Evolutionary conservation across 371 early-diverging fungal genomes (phyloP).

Genomic region (Mucor velutinosus): DNA sequence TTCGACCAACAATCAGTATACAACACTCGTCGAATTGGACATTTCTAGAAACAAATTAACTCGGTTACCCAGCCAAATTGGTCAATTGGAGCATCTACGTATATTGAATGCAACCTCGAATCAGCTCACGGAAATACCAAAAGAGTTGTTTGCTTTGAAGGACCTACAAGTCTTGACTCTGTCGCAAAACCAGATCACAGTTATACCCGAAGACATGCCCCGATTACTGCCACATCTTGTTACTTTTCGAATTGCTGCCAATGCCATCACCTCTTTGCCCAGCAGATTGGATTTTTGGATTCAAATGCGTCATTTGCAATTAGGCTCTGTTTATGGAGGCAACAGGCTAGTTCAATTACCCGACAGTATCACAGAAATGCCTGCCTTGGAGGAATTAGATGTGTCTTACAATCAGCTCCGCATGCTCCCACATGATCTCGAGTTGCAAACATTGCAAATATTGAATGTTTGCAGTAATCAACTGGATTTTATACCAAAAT

Average conservation of each 20-base stretch:
- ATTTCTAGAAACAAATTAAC: conserved; percentile 58
- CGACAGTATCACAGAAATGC: conserved; percentile 49
- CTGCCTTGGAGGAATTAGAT: conserved; percentile 52
- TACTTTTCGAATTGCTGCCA: conserved; percentile 54
- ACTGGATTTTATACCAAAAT: conserved; percentile 60
- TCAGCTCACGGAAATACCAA: conserved; percentile 51
- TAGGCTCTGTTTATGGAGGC: conserved; percentile 66
- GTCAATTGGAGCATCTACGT: conserved; percentile 44
- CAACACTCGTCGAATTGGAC: conserved; percentile 58
- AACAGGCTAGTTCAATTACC: conserved; percentile 53
- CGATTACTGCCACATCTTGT: conserved; percentile 44
- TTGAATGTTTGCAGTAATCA: conserved; percentile 57
- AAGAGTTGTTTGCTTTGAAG: conserved; percentile 47
- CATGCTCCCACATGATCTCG: conserved; percentile 35
- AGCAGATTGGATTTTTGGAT: conserved; percentile 39
- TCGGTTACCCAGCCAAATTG: conserved; percentile 44
- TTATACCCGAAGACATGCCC: conserved; percentile 50
- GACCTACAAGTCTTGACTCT: conserved; percentile 56
- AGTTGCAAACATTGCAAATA: conserved; percentile 29
- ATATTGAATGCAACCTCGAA: conserved; percentile 61
- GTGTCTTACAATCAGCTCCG: conserved; percentile 57
- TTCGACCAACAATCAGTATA: conserved; percentile 13
- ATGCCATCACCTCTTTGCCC: conserved; percentile 53
- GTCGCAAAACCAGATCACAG: conserved; percentile 53
- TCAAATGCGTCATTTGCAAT: conserved; percentile 55